Percentiles rank a stretch among this genome's conserved stretches.
Evolutionary conservation across 805 yeast genomes (phyloP).

Genomic region (Kodamaea fukazawae): DNA sequence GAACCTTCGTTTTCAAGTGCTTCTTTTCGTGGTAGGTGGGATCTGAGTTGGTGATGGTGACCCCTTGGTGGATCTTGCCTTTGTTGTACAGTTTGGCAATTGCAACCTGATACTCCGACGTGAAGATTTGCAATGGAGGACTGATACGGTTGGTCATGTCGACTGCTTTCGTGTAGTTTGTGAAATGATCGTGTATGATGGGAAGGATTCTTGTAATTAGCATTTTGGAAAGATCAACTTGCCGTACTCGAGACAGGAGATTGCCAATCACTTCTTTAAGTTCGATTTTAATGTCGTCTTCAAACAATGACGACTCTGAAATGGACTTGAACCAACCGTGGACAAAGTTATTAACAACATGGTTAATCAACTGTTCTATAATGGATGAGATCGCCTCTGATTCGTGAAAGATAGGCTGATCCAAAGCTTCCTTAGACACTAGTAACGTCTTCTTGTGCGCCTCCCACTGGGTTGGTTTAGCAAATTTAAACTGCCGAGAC

Average conservation of each 20-base stretch:
- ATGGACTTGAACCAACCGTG: constrained; percentile 54
- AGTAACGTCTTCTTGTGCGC: neutral
- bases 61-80: constrained; percentile 60
- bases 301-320: constrained; percentile 29
- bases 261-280: constrained; percentile 40
- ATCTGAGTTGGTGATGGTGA: constrained; percentile 35
- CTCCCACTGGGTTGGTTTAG: neutral
- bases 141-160: constrained; percentile 20
- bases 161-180: constrained; percentile 45
- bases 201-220: constrained; percentile 63
- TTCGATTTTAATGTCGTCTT: constrained; percentile 42
- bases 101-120: constrained; percentile 38
- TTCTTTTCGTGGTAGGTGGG: constrained; percentile 39
- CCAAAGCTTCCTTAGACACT: constrained; percentile 6
- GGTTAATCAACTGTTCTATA: constrained; percentile 47
- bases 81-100: constrained; percentile 45
- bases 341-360: constrained; percentile 53
- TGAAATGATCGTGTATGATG: constrained; percentile 60
- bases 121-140: constrained; percentile 1
- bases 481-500: constrained; percentile 9
- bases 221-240: constrained; percentile 54
- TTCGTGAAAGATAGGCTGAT: constrained; percentile 38
- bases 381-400: constrained; percentile 53
- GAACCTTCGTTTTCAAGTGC: constrained; percentile 46
- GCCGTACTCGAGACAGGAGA: constrained; percentile 41